Percentiles rank a stretch among this genome's conserved stretches.
Evolutionary conservation across 306 rosid species (phyloP).

Genomic region (Cucurbita pepo): DNA sequence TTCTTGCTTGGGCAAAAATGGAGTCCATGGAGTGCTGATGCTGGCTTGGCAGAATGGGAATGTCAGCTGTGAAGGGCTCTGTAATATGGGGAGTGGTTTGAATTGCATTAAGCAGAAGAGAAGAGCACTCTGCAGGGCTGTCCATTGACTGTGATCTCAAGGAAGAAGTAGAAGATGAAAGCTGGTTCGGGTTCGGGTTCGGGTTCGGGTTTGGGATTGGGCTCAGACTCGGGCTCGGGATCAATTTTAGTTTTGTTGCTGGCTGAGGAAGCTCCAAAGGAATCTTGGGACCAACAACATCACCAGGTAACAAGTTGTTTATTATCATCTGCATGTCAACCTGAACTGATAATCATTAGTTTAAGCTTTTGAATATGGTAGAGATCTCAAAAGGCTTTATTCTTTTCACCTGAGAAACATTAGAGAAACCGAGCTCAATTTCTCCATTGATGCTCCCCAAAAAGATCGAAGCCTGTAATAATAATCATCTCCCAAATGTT

Average conservation of each 20-base stretch:
- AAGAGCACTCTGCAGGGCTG: slow-evolving; percentile 49
- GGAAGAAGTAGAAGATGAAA: slow-evolving; percentile 73
- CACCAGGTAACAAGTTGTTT: slow-evolving; percentile 35
- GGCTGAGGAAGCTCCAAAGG: slow-evolving; percentile 7
- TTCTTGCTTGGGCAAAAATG: slow-evolving; percentile 15
- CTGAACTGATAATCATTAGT: slow-evolving; percentile 8
- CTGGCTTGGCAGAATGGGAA: slow-evolving; percentile 15
- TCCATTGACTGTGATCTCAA: slow-evolving; percentile 58
- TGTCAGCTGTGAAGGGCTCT: slow-evolving; percentile 11
- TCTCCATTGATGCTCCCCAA: slow-evolving; percentile 81
- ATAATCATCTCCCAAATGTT: no score
- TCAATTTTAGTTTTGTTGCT: not conserved
- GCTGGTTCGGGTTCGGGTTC: slow-evolving; percentile 22
- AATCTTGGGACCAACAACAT: slow-evolving; percentile 18
- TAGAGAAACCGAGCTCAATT: slow-evolving; percentile 71
- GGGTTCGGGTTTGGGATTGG: no score
- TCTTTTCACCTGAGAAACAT: slow-evolving; percentile 45
- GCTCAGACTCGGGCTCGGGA: not conserved
- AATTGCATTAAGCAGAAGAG: slow-evolving; percentile 15
- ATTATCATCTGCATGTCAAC: slow-evolving; percentile 32
- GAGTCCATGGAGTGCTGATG: slow-evolving; percentile 36
- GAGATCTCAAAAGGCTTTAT: no score
- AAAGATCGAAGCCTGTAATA: slow-evolving; percentile 45
- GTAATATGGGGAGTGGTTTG: no score
- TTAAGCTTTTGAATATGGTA: no score